phyloP scores from a whole-genome alignment of 169 alveolate genomes.

The Cytauxzoon felis region DNA sequence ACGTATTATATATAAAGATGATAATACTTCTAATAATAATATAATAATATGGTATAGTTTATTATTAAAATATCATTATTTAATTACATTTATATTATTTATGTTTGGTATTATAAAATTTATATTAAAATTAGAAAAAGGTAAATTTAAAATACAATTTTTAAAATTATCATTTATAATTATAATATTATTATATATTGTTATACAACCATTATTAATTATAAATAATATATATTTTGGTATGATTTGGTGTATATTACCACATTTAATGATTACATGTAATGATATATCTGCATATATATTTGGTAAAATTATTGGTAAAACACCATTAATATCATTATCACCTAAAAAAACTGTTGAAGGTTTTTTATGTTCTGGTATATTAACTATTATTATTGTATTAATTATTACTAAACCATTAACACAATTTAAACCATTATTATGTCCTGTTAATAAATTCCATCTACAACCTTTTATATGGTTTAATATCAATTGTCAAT shows the following conservation, averaged over 20 bases:
- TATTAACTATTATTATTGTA: slow-evolving; percentile 78
- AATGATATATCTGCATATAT: slow-evolving; percentile 95
- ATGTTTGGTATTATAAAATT: slow-evolving; percentile 89
- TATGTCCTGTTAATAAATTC: slow-evolving; percentile 86
- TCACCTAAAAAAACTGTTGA: slow-evolving; percentile 99
- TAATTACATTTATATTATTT: slow-evolving; percentile 79
- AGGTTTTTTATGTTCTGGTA: slow-evolving; percentile 92
- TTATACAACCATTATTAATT: slow-evolving; percentile 67
- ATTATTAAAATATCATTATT: slow-evolving; percentile 81
- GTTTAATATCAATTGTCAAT: slow-evolving; percentile 57
- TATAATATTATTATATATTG: slow-evolving; percentile 65
- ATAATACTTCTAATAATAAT: slow-evolving; percentile 36
- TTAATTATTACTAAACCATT: slow-evolving; percentile 63
- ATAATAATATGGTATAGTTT: slow-evolving; percentile 26
- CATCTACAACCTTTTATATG: slow-evolving; percentile 82
- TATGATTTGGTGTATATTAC: slow-evolving; percentile 93
- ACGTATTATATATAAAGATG: slow-evolving; percentile 63
- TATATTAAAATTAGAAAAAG: slow-evolving; percentile 84
- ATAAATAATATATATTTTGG: slow-evolving; percentile 92
- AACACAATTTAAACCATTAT: slow-evolving; percentile 67
- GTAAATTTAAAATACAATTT: slow-evolving; percentile 88
- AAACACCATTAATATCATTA: slow-evolving; percentile 85
- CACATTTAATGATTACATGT: slow-evolving; percentile 87
- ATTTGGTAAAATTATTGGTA: slow-evolving; percentile 93
- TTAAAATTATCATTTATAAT: slow-evolving; percentile 85